A percentile compares a stretch with the other conserved stretches of the same genome.
Evolutionary conservation across 1,284 basidiomycete genomes (phyloP).

Genomic region (Ustilago sp.): DNA sequence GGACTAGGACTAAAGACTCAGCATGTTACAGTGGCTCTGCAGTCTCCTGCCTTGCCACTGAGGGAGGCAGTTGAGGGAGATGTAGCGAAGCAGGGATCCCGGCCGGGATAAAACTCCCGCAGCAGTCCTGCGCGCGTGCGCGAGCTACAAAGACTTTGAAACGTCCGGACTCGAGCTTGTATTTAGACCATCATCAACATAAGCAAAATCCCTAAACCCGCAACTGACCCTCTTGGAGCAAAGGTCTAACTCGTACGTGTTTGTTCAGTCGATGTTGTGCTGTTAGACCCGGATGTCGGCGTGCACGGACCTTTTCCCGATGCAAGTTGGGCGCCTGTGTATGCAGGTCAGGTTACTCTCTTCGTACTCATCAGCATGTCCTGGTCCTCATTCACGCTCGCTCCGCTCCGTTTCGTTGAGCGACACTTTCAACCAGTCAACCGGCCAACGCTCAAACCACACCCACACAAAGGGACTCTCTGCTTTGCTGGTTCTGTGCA

Average conservation of each 20-base stretch:
- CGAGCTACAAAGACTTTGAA: too few relatives aligned
- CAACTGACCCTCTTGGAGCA: constrained; percentile 6
- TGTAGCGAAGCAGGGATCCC: too few relatives aligned
- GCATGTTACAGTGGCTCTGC: too few relatives aligned
- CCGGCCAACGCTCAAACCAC: neutral
- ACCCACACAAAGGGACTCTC: neutral
- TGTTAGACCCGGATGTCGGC: neutral
- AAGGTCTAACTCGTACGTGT: constrained; percentile 8
- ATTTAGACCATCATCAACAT: too few relatives aligned
- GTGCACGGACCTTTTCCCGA: constrained; percentile 11
- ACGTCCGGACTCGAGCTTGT: too few relatives aligned
- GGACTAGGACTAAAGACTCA: too few relatives aligned
- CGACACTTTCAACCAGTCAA: neutral
- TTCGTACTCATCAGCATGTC: neutral
- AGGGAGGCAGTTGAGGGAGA: too few relatives aligned
- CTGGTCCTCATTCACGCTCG: neutral
- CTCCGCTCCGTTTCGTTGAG: neutral
- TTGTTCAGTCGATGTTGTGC: neutral
- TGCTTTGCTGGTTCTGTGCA: neutral
- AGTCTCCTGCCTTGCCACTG: too few relatives aligned
- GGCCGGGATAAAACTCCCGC: too few relatives aligned
- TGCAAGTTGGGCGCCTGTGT: neutral
- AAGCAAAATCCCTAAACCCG: too few relatives aligned
- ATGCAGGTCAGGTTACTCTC: constrained; percentile 15
- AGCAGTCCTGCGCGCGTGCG: too few relatives aligned